Evolutionary conservation across 768 basidiomycete genomes (phyloP).

Genomic region (Trichaptum fuscoviolaceum): DNA sequence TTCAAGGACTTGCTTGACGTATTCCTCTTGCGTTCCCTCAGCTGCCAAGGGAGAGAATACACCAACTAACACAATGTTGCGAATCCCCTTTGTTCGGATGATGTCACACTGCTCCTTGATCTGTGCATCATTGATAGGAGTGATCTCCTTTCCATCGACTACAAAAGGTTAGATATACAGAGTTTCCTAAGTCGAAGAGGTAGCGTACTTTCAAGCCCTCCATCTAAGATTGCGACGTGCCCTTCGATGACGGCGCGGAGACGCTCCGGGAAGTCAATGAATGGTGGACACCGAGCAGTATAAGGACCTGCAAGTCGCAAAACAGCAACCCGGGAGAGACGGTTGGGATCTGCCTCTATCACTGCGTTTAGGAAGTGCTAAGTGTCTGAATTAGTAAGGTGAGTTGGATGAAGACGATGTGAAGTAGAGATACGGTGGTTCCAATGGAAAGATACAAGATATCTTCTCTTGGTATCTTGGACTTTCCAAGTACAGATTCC

Average conservation of each 20-base stretch:
- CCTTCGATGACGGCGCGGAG: constrained; percentile 27
- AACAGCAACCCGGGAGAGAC: constrained; percentile 57
- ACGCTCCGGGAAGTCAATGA: constrained; percentile 42
- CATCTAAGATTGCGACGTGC: constrained; percentile 33
- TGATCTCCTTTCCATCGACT: constrained; percentile 46
- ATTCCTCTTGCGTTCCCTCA: constrained; percentile 41
- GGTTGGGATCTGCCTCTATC: constrained; percentile 46
- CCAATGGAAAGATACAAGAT: constrained; percentile 55
- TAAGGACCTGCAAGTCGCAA: constrained; percentile 59
- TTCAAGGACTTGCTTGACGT: constrained; percentile 36
- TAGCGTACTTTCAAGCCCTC: constrained; percentile 33
- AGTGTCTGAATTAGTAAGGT: constrained; percentile 7
- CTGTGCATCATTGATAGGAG: constrained; percentile 37
- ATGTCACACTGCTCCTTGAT: constrained; percentile 36
- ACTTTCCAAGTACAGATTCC: constrained; percentile 35
- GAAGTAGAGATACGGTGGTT: constrained; percentile 40
- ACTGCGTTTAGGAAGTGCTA: constrained; percentile 57
- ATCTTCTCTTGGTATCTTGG: constrained; percentile 27
- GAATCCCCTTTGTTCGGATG: constrained; percentile 29
- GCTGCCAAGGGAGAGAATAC: constrained; percentile 46
- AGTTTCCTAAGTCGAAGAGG: neutral
- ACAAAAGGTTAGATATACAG: constrained; percentile 20
- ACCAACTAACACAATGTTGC: constrained; percentile 38
- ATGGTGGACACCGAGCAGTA: constrained; percentile 53
- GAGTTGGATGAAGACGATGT: constrained; percentile 8